These are phyloP conservation scores for Vanrija sp. DNA, from an alignment of 1,284 basidiomycete species.

Conservation along the genomic window DNA sequence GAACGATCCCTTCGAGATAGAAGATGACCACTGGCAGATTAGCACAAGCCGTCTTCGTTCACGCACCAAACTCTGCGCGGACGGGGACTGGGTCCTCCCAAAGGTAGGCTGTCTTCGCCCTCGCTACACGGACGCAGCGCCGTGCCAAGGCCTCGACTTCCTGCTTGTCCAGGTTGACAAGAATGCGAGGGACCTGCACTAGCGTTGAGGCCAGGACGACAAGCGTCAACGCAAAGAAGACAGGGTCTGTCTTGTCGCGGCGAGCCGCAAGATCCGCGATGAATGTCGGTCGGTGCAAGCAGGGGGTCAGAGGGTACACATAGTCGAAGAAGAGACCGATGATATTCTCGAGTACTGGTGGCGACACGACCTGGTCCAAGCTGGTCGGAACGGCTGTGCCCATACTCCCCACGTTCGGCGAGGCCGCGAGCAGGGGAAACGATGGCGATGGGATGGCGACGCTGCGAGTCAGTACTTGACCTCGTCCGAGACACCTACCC, in stretches of 20 bases:
- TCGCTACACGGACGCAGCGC: slow-evolving; percentile 28
- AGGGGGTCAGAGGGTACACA: slow-evolving; percentile 41
- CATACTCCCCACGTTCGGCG: slow-evolving; percentile 6
- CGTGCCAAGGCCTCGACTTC: slow-evolving; percentile 36
- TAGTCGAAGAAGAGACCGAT: slow-evolving; percentile 42
- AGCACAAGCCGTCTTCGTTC: background rate
- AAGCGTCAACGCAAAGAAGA: slow-evolving; percentile 34
- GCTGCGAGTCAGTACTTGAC: background rate
- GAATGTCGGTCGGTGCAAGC: slow-evolving; percentile 41
- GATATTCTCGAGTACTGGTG: slow-evolving; percentile 30
- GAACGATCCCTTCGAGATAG: slow-evolving; percentile 37
- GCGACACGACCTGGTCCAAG: slow-evolving; percentile 34
- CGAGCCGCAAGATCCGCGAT: slow-evolving; percentile 29
- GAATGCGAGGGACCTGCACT: slow-evolving; percentile 35
- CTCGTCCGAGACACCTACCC: too few species aligned
- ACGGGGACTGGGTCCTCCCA: slow-evolving; percentile 29
- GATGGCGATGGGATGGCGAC: slow-evolving; percentile 2
- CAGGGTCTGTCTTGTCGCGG: slow-evolving; percentile 32
- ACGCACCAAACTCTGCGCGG: slow-evolving; percentile 14
- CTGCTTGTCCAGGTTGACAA: slow-evolving; percentile 37
- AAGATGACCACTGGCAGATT: slow-evolving; percentile 13
- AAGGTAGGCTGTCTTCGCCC: slow-evolving; percentile 31
- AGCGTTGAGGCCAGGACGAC: slow-evolving; percentile 38
- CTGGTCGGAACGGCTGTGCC: slow-evolving; percentile 19
- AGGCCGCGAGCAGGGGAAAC: slow-evolving; percentile 6